Evolutionary conservation across 2,329 filamentous ascomycete species (phyloP), one percentile per base, ranked within the genome.

Genomic region (Penicillium nordicum): DNA sequence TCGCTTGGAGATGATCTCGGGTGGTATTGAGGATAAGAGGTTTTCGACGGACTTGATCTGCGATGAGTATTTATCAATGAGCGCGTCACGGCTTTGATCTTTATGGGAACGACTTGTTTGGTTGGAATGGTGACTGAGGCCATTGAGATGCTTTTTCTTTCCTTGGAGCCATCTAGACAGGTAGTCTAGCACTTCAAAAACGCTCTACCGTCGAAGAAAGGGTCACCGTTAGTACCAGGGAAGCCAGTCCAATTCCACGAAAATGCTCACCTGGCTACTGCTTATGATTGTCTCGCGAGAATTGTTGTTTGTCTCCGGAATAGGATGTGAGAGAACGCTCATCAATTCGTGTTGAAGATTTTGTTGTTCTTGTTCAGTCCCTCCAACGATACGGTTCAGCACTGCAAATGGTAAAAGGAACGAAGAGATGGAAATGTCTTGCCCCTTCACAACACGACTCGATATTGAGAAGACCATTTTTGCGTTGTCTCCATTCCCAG

Each of bases 131-230:
- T 63, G 63, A 30, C 54, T 64, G 10, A 74, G 55, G 45, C 67
- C 65, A 57, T 71, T 74, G 34, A 74, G 65, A 44, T 76, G 76
- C 72, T 82, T 80, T 72, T 84, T 84, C 71, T 90, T 95, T 52
- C 88, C 84, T 66, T 96, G 91, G 25, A 95, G 78, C 92, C 93
- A 99, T 61, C 88, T 84, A 68, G 91, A 92, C 58, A 93, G 84
- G 71, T 99, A 97, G 72, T 99, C 95, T 0, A 99, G 81, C 4
- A 95, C 84, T 45, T 88, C 85, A 71, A 99, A 99, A 2, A 97
- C 87, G 55, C 89, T 91, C 89, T 94, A 55, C 23, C 27, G 34
- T 30, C 14, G 6, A 21, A 10, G 41, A 18, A 44, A 16, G 34
- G 23, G 12, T n/a, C 34, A 23, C 29, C 14, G 53, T 58, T 41